Base-by-base conservation (phyloP, 2,329 filamentous ascomycete genomes). In the Colletotrichum sp. region DNA sequence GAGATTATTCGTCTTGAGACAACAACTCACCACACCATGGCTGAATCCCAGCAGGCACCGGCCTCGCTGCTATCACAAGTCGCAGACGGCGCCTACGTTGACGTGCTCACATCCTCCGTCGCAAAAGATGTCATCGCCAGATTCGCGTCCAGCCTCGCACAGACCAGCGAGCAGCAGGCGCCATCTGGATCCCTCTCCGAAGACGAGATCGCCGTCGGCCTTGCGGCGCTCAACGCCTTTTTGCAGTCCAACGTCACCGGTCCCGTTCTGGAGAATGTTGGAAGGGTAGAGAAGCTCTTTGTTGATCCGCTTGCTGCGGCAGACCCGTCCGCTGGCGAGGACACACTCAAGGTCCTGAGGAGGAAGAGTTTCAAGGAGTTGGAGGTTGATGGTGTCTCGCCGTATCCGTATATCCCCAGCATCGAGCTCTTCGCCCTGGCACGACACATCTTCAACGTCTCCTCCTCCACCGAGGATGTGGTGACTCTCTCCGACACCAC, bases 221-320 rank as follows among this genome's bases (percentile, higher is more conserved):
- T 95, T 64, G 92, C 94, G 2, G 91, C 93, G 3, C 88, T 98
- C 13, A 90, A 95, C 81, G 91, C 93, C 13, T 98, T 98, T 82
- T 85, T 98, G 18, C 96, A 98, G 83, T 92, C 92, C 1, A 98
- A 95, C 82, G 94, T 98, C 70, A 98, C 96, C 5, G 96, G 96
- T 0, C 96, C 96, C 1, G 93, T 95, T 0, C 87, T 98, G n/a
- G 85, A 88, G 8, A 68, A 73, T 6, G 75, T 79, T 1, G 62
- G 28, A 7, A 68, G 68, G 62, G 71, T 89, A n/a, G 83, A 85
- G 36, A 75, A 77, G 2, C 79, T 84, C 6, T 86, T 90, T 70
- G 79, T 85, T n/a, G 84, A 85, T 32, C 82, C 89, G 5, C 62
- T 55, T 5, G 24, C 22, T 18, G 24, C 71, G 8, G 32, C 44